Conservation (phyloP, 179 eudicot genomes). For the Monotropa hypopitys region DNA sequence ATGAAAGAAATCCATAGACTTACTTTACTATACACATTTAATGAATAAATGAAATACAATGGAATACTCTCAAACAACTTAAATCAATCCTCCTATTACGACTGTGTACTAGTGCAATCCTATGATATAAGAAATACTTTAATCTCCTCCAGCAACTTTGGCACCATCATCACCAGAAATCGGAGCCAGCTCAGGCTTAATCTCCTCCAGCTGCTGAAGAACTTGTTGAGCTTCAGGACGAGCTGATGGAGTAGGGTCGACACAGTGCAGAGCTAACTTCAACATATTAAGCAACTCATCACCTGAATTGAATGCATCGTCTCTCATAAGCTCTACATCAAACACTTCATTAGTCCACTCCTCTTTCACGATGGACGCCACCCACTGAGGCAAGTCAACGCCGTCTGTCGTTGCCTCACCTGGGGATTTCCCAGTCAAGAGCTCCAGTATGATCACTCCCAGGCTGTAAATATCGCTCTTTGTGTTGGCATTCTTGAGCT, state of each 20-base stretch:
- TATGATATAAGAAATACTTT: not conserved
- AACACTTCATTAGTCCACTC: constrained; percentile 97
- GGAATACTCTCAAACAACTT: not conserved
- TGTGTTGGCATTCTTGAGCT: constrained; percentile 50
- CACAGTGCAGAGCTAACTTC: constrained; percentile 83
- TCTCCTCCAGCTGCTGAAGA: constrained; percentile 67
- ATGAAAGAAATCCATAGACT: not conserved
- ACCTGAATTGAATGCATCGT: constrained; percentile 41
- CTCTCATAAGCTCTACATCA: constrained; percentile 75
- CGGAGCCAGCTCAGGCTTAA: constrained; percentile 38
- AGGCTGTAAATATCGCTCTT: constrained; percentile 80
- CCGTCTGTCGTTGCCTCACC: constrained; percentile 62
- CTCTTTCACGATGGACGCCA: constrained; percentile 77
- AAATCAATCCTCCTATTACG: not conserved
- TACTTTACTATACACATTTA: constrained; percentile 12
- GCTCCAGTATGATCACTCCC: constrained; percentile 73
- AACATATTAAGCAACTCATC: constrained; percentile 72
- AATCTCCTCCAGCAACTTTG: constrained; percentile 12
- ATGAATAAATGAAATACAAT: constrained; percentile 2
- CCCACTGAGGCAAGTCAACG: constrained; percentile 89
- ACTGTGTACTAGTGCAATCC: not conserved
- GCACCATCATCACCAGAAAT: constrained; percentile 27
- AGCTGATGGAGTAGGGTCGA: constrained; percentile 66
- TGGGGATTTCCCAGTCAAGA: constrained; percentile 80
- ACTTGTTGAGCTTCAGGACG: constrained; percentile 74